Percentiles rank a stretch among this genome's conserved stretches.
Conservation (phyloP, 2,329 filamentous ascomycete species). For the Thermothelomyces thermophilus region DNA sequence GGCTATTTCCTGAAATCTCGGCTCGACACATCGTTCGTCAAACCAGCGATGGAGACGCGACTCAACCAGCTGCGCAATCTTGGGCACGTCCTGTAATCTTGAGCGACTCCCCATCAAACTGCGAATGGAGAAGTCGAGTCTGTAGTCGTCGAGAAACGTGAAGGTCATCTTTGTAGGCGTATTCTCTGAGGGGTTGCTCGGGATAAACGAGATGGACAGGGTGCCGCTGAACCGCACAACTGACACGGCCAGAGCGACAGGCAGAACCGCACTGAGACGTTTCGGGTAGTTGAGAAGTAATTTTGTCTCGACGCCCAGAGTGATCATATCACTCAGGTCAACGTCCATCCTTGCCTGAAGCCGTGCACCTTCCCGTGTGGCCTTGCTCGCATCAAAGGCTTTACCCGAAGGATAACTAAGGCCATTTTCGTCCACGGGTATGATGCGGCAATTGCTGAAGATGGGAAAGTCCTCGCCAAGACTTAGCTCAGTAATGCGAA, state of each 20-base stretch:
- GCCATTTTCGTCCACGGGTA: conserved; percentile 79
- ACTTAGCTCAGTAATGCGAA: conserved; percentile 86
- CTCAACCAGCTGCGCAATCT: conserved; percentile 80
- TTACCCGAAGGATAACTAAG: conserved; percentile 46
- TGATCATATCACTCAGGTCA: conserved; percentile 92
- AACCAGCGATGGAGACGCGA: conserved; percentile 78
- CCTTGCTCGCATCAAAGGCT: conserved; percentile 46
- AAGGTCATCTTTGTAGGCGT: conserved; percentile 88
- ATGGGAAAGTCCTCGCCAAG: conserved; percentile 97
- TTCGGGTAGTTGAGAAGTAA: conserved; percentile 92
- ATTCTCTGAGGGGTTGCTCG: conserved; percentile 59
- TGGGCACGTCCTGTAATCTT: conserved; percentile 76
- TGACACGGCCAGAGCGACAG: conserved; percentile 84
- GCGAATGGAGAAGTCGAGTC: conserved; percentile 73
- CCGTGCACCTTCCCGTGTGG: conserved; percentile 59
- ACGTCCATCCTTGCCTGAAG: conserved; percentile 96
- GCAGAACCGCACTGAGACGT: conserved; percentile 78
- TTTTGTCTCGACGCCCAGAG: conserved; percentile 88
- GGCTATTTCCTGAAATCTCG: conserved; percentile 79
- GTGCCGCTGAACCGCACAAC: conserved; percentile 94
- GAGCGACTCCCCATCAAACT: conserved; percentile 75
- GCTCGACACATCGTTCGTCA: conserved; percentile 78
- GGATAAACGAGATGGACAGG: conserved; percentile 86
- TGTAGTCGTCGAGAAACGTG: conserved; percentile 85
- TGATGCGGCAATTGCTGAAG: conserved; percentile 95